Percentiles rank a stretch among this genome's conserved stretches.
Evolutionary conservation across 2,329 filamentous ascomycete species (phyloP).

Genomic region (Metarhizium sp.): DNA sequence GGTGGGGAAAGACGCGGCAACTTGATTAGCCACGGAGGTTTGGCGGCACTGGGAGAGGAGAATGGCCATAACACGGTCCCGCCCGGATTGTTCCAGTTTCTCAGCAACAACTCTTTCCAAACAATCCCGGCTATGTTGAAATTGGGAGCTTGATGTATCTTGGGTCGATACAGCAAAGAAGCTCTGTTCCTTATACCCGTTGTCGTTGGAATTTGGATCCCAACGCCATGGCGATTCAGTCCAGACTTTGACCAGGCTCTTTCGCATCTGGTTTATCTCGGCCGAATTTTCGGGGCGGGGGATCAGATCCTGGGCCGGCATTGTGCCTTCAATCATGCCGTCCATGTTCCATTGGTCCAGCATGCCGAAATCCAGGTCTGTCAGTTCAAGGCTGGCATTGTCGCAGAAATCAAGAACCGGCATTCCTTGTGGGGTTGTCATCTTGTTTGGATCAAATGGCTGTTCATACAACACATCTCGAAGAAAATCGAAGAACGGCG

Average conservation of each 20-base stretch:
- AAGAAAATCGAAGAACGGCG: conserved; percentile 41
- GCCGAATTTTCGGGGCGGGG: conserved; percentile 26
- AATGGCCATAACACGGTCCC: conserved; percentile 56
- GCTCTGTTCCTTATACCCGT: conserved; percentile 32
- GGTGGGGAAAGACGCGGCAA: conserved; percentile 53
- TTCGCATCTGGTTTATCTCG: conserved; percentile 37
- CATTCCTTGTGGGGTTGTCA: conserved; percentile 30
- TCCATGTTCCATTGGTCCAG: conserved; percentile 40
- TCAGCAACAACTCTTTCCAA: conserved; percentile 32
- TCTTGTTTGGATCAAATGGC: conserved; percentile 24
- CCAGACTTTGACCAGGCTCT: conserved; percentile 38
- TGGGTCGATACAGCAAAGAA: conserved; percentile 33
- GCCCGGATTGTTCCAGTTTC: conserved; percentile 34
- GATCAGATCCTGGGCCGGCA: conserved; percentile 12
- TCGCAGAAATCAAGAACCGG: conserved; percentile 41
- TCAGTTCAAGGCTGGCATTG: conserved; percentile 39
- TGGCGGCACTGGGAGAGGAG: conserved; percentile 50
- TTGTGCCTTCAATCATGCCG: conserved; percentile 15
- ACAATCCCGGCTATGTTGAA: conserved; percentile 27
- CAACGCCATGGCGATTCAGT: conserved; percentile 42
- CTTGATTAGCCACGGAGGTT: conserved; percentile 37
- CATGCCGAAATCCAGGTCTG: conserved; percentile 41
- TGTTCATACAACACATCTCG: conserved; percentile 42
- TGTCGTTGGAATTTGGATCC: conserved; percentile 35
- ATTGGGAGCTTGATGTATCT: conserved; percentile 27